phyloP scores from a whole-genome alignment of 768 basidiomycete species.

The Boletales sp. region DNA sequence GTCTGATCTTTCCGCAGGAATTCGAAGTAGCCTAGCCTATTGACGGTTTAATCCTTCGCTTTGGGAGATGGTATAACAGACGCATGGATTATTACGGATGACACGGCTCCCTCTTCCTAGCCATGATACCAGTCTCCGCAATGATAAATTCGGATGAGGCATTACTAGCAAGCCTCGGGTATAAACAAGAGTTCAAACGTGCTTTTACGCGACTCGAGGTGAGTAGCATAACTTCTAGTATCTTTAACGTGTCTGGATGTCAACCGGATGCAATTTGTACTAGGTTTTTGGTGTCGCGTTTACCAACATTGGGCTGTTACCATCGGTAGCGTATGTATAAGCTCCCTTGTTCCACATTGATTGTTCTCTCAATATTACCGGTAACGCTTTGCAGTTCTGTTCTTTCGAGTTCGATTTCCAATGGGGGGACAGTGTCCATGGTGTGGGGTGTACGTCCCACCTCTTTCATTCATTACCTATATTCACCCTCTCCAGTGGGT shows the following conservation, averaged over 20 bases:
- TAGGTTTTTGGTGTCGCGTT: constrained; percentile 70
- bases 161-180: constrained; percentile 26
- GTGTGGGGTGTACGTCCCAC: constrained; percentile 36
- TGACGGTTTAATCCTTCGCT: no score
- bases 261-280: constrained; percentile 5
- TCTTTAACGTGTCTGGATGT: not conserved
- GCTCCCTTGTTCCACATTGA: constrained; percentile 6
- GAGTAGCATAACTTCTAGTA: not conserved
- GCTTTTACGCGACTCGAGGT: constrained; percentile 31
- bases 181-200: constrained; percentile 35
- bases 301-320: constrained; percentile 63
- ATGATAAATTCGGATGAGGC: constrained; percentile 21
- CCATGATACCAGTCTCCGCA: not conserved
- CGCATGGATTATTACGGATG: no score
- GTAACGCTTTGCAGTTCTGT: constrained; percentile 40
- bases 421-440: constrained; percentile 45
- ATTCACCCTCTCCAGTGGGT: constrained; percentile 26
- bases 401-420: constrained; percentile 39
- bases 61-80: not conserved
- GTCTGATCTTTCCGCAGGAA: no score
- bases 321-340: constrained; percentile 50
- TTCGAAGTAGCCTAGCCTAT: no score
- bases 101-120: not conserved
- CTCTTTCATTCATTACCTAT: not conserved
- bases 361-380: not conserved